Conservation (phyloP, 257 asterid genomes). For the Penstemon davidsonii region DNA sequence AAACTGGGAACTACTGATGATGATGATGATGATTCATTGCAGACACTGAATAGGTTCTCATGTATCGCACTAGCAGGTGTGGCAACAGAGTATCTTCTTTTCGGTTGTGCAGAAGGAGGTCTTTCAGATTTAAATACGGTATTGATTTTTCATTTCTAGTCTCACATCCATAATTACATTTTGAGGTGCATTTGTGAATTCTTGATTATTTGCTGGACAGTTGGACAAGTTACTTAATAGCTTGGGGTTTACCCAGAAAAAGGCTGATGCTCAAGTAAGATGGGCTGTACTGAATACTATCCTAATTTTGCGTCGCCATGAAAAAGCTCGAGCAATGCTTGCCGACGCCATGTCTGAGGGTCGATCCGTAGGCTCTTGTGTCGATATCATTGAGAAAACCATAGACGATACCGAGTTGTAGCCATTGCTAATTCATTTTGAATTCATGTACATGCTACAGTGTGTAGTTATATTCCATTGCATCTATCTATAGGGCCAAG, state of each 20-base stretch:
- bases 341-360: slow-evolving; percentile 82
- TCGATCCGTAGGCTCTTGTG: slow-evolving; percentile 67
- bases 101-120: slow-evolving; percentile 92
- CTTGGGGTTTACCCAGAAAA: slow-evolving; percentile 94
- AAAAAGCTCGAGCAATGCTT: slow-evolving; percentile 63
- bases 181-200: not conserved
- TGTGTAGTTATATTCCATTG: too few relatives aligned
- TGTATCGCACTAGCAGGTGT: slow-evolving; percentile 96
- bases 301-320: slow-evolving; percentile 80
- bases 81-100: slow-evolving; percentile 86
- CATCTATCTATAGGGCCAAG: too few relatives aligned
- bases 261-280: slow-evolving; percentile 85
- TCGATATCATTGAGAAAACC: slow-evolving; percentile 62
- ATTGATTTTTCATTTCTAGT: not conserved
- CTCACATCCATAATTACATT: too few relatives aligned
- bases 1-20: slow-evolving; percentile 18
- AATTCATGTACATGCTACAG: too few relatives aligned
- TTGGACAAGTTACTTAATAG: slow-evolving; percentile 67
- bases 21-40: slow-evolving; percentile 20
- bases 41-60: slow-evolving; percentile 87
- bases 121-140: slow-evolving; percentile 82
- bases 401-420: slow-evolving; percentile 49
- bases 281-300: slow-evolving; percentile 87
- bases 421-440: not conserved
- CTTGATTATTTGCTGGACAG: slow-evolving; percentile 40